Evolutionary conservation across 768 basidiomycete genomes (phyloP).

Genomic region (Rickenella mellea): DNA sequence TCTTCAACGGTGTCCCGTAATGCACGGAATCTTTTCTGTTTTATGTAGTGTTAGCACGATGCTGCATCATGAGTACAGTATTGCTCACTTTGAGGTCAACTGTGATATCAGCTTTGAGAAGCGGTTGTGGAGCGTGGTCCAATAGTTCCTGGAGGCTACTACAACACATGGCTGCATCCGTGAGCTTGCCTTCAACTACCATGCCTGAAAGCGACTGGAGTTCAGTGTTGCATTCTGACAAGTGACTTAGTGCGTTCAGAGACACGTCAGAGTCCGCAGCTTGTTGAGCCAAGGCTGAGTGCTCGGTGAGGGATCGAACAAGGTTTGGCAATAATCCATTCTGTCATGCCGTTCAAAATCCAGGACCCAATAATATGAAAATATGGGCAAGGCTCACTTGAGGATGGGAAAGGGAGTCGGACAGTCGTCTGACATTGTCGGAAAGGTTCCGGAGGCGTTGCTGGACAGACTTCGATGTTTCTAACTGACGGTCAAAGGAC

Average conservation of each 20-base stretch:
- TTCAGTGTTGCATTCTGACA: conserved; percentile 41
- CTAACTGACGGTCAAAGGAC: conserved; percentile 53
- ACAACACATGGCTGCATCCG: conserved; percentile 44
- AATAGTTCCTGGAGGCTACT: conserved; percentile 34
- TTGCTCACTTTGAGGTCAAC: conserved; percentile 47
- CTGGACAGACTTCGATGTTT: conserved; percentile 56
- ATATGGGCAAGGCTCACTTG: conserved; percentile 36
- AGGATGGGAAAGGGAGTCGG: conserved; percentile 41
- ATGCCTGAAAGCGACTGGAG: conserved; percentile 35
- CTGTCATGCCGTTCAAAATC: conserved; percentile 26
- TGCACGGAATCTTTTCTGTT: conserved; percentile 48
- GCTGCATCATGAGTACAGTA: conserved; percentile 6
- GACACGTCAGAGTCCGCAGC: conserved; percentile 43
- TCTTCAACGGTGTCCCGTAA: conserved; percentile 56
- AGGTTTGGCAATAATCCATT: conserved; percentile 59
- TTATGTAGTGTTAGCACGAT: not conserved
- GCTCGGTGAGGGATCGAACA: conserved; percentile 42
- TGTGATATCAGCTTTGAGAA: conserved; percentile 43
- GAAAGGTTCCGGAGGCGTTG: conserved; percentile 42
- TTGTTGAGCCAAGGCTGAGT: conserved; percentile 56
- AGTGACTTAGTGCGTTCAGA: conserved; percentile 42
- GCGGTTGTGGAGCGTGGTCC: conserved; percentile 35
- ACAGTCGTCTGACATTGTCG: conserved; percentile 42
- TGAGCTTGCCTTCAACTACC: conserved; percentile 48
- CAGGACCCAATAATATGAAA: conserved; percentile 7